phyloP scores from a whole-genome alignment of 1,284 basidiomycete genomes.

The Lignosus rhinocerotis region DNA sequence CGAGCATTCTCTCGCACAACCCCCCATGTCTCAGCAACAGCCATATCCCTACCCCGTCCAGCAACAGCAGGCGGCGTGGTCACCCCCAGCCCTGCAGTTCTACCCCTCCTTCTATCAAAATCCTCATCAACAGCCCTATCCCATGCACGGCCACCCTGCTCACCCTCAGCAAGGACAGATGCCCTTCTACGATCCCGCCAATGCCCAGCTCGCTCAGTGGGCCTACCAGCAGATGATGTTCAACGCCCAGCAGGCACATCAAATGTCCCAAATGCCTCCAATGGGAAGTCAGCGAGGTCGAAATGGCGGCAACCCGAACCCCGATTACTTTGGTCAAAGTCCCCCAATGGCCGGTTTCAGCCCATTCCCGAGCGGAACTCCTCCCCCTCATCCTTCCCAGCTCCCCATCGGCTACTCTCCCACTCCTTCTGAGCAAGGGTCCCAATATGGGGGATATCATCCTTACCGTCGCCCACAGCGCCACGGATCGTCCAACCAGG shows the following conservation, averaged over 20 bases:
- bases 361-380: slow-evolving; percentile 68
- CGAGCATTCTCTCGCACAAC: slow-evolving; percentile 41
- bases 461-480: slow-evolving; percentile 77
- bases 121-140: slow-evolving; percentile 54
- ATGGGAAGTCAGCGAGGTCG: slow-evolving; percentile 38
- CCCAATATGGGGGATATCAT: slow-evolving; percentile 67
- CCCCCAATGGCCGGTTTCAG: slow-evolving; percentile 57
- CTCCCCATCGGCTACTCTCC: slow-evolving; percentile 40
- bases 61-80: slow-evolving; percentile 56
- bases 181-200: slow-evolving; percentile 71
- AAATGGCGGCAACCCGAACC: slow-evolving; percentile 35
- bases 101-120: slow-evolving; percentile 76
- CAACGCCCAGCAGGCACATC: slow-evolving; percentile 54
- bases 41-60: slow-evolving; percentile 44
- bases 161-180: slow-evolving; percentile 48
- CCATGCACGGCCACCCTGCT: slow-evolving; percentile 43
- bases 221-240: slow-evolving; percentile 87
- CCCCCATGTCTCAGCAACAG: slow-evolving; percentile 33
- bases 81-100: slow-evolving; percentile 63
- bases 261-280: slow-evolving; percentile 40
- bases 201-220: slow-evolving; percentile 80
- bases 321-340: slow-evolving; percentile 57
- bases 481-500: slow-evolving; percentile 38
- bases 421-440: slow-evolving; percentile 35
- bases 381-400: slow-evolving; percentile 58